These are phyloP conservation scores for Euphorbia lathyris DNA, from an alignment of 345 rosid genomes.

Conservation along the genomic window DNA sequence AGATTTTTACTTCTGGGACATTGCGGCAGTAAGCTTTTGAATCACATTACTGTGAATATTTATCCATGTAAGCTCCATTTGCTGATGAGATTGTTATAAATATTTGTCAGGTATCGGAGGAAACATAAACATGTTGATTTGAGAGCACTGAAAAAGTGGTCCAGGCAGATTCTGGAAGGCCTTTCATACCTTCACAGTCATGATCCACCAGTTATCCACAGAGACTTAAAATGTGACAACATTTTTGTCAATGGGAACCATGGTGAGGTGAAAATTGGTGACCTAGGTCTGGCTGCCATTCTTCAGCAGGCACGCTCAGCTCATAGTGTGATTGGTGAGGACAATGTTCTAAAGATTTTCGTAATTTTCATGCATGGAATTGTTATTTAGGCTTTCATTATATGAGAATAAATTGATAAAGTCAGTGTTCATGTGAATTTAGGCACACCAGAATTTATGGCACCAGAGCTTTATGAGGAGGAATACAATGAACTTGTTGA, in stretches of 20 bases:
- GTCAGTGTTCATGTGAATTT: neutral
- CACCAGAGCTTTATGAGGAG: conserved; percentile 39
- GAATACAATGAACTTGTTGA: conserved; percentile 39
- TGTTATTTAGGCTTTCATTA: neutral
- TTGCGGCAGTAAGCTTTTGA: conserved; percentile 31
- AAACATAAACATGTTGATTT: conserved; percentile 35
- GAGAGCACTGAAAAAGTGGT: conserved; percentile 39
- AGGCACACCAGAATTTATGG: conserved; percentile 41
- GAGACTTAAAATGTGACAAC: conserved; percentile 38
- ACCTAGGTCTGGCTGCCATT: conserved; percentile 36
- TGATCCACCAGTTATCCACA: conserved; percentile 35
- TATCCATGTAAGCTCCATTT: neutral
- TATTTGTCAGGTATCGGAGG: conserved; percentile 25
- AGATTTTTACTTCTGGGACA: conserved; percentile 37
- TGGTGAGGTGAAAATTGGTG: conserved; percentile 38
- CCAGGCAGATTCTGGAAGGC: conserved; percentile 35
- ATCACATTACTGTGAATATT: neutral
- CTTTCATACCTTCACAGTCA: conserved; percentile 37
- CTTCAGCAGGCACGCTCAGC: conserved; percentile 38
- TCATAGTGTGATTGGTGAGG: conserved; percentile 38
- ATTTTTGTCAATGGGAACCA: conserved; percentile 38
- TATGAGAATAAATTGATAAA: neutral
- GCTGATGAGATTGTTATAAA: neutral
- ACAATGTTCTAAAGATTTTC: neutral
- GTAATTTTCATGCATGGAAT: neutral